phyloP scores from a whole-genome alignment of 73 alveolate species.

The Paramecium bursaria region DNA sequence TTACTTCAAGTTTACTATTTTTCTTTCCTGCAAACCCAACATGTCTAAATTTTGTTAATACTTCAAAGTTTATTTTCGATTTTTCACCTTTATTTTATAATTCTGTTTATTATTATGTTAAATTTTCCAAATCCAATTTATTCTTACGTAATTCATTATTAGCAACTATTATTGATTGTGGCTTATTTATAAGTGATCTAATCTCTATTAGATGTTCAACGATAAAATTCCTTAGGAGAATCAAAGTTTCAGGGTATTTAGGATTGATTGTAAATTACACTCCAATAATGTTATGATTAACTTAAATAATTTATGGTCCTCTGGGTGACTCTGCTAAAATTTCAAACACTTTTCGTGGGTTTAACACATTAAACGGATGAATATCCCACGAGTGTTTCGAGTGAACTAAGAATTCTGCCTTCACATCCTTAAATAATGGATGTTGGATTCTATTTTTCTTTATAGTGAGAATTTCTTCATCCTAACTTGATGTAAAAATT shows the following conservation, averaged over 20 bases:
- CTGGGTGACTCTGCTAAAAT: conserved; percentile 63
- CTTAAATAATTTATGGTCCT: conserved; percentile 44
- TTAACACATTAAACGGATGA: conserved; percentile 61
- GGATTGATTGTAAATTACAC: conserved; percentile 40
- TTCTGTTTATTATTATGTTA: conserved; percentile 52
- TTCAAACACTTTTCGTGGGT: conserved; percentile 62
- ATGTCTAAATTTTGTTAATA: conserved; percentile 53
- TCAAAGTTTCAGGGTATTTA: conserved; percentile 46
- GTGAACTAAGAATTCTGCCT: conserved; percentile 60
- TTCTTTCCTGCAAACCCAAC: conserved; percentile 53
- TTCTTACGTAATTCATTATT: conserved; percentile 53
- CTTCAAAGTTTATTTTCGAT: conserved; percentile 38
- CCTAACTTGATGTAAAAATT: conserved; percentile 44
- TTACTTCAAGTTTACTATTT: conserved; percentile 24
- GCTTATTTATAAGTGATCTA: background rate
- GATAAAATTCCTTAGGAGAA: conserved; percentile 6
- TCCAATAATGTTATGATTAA: conserved; percentile 34
- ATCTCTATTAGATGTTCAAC: conserved; percentile 28
- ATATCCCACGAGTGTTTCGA: conserved; percentile 65
- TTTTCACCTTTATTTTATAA: conserved; percentile 15
- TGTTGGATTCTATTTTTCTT: conserved; percentile 59
- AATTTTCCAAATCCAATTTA: conserved; percentile 45
- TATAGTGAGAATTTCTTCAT: conserved; percentile 56
- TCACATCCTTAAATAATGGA: conserved; percentile 40
- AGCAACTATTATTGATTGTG: background rate